Evolutionary conservation across 225 moss, liverwort and hornwort genomes (phyloP).

Genomic region (Thuidium tamariscinum): DNA sequence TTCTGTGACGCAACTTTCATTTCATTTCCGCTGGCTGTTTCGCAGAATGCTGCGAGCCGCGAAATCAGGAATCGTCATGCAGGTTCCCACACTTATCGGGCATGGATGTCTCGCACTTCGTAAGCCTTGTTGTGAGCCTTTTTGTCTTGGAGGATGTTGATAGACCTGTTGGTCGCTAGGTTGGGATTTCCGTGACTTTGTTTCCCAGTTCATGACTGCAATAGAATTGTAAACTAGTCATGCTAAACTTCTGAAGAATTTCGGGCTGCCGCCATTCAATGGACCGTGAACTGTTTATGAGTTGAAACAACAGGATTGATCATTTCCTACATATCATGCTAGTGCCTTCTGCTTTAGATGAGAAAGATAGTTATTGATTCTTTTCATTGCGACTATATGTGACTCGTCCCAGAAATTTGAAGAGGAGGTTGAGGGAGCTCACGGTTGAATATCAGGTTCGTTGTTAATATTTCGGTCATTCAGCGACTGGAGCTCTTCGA

Average conservation of each 20-base stretch:
- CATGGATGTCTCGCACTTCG: slow-evolving; percentile 52
- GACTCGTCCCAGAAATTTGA: neutral
- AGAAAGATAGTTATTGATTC: no score
- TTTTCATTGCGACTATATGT: no score
- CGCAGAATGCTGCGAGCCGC: slow-evolving; percentile 50
- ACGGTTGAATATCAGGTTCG: slow-evolving; percentile 1
- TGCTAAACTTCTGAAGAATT: no score
- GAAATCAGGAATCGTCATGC: slow-evolving; percentile 45
- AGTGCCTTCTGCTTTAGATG: no score
- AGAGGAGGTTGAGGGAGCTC: slow-evolving; percentile 6
- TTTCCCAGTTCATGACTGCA: neutral
- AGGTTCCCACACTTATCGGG: slow-evolving; percentile 63
- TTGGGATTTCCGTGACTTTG: neutral
- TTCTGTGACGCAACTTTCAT: neutral
- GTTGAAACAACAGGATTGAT: no score
- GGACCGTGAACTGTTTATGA: no score
- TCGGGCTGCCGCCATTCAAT: no score
- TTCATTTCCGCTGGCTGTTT: neutral
- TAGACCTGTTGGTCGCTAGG: neutral
- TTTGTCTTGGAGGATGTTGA: neutral
- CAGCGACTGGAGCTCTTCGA: no score
- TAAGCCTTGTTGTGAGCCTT: slow-evolving; percentile 5
- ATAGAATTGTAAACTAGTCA: neutral
- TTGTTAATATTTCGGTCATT: neutral
- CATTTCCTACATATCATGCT: no score